Evolutionary conservation across 768 basidiomycete genomes (phyloP), one percentile per base, ranked within the genome.

Genomic region (Lentinus tigrinus): DNA sequence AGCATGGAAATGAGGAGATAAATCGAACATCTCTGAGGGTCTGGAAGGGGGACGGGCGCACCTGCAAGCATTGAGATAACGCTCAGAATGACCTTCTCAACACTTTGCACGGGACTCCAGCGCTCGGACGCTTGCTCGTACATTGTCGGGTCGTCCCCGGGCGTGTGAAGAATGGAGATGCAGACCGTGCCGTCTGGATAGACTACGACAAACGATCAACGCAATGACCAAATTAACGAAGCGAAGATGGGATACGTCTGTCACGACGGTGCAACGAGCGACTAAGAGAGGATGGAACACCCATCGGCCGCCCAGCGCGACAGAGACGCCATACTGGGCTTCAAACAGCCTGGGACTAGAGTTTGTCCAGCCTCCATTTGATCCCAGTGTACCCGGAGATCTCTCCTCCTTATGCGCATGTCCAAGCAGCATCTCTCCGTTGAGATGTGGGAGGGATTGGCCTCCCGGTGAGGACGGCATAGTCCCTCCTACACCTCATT

Each of bases 91-190:
- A 97, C 96, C 74, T 97, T 98, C 77, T 98, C 91, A 16, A 99
- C 92, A 67, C 92, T 93, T 74, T 98, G 96, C 0, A 98, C 96
- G n/a, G 97, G 97, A 57, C 91, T 93, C 97, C 97, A 99, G 38
- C 97, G 83, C 69, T 99, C 97, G 19, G 91, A 93, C 0, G 95
- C 93, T 64, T 89, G 85, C 71, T 99, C 96, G 72, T 98, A 98
- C 81, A 92, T 89, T 57, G 87, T 89, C 17, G 92, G 92, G 64
- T 93, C 91, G 68, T 93, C 92, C 9, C 91, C 92, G 0, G 95
- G 97, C 0, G 93, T 89, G 70, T 99, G 97, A 23, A 99, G 76
- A 69, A 99, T 99, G 0, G 95, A 98, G 67, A 99, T 98, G 78
- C 97, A 99, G 50, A 99, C 96, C 49, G 84, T 95, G 21, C 97